Evolutionary conservation across 2,329 filamentous ascomycete genomes (phyloP).

Genomic region (Penicillium fuscoglaucum): DNA sequence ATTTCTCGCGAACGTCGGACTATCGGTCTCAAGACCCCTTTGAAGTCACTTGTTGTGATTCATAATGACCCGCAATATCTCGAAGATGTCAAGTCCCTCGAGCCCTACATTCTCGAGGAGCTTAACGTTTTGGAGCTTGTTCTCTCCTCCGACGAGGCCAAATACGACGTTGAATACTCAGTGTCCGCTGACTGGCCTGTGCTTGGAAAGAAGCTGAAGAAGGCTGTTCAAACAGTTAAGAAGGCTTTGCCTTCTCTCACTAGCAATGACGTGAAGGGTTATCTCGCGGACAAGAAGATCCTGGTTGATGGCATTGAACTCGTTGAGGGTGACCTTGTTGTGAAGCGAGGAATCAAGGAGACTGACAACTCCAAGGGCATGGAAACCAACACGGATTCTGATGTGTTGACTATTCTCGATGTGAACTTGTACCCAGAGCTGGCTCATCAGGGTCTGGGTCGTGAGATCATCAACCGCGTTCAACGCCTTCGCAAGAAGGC

Average conservation of each 20-base stretch:
- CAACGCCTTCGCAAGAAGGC: slow-evolving; percentile 94
- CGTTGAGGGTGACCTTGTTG: slow-evolving; percentile 76
- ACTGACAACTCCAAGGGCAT: slow-evolving; percentile 69
- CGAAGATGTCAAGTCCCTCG: slow-evolving; percentile 79
- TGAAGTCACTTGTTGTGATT: slow-evolving; percentile 87
- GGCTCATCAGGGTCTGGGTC: slow-evolving; percentile 80
- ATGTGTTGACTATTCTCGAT: slow-evolving; percentile 90
- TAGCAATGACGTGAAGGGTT: slow-evolving; percentile 77
- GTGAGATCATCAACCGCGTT: slow-evolving; percentile 90
- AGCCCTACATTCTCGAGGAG: slow-evolving; percentile 88
- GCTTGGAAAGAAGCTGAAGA: slow-evolving; percentile 95
- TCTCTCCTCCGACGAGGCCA: slow-evolving; percentile 80
- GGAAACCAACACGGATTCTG: slow-evolving; percentile 84
- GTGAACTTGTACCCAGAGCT: slow-evolving; percentile 79
- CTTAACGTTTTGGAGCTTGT: slow-evolving; percentile 85
- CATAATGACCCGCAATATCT: slow-evolving; percentile 81
- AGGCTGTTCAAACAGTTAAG: slow-evolving; percentile 87
- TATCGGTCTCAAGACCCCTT: slow-evolving; percentile 83
- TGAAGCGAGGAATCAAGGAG: slow-evolving; percentile 76
- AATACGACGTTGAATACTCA: slow-evolving; percentile 90
- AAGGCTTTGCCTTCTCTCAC: slow-evolving; percentile 79
- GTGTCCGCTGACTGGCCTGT: slow-evolving; percentile 90
- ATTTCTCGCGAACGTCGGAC: slow-evolving; percentile 81
- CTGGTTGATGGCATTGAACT: slow-evolving; percentile 83
- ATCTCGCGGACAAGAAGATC: slow-evolving; percentile 71